Evolutionary conservation across 768 basidiomycete genomes (phyloP).

Genomic region (Collybia nuda): DNA sequence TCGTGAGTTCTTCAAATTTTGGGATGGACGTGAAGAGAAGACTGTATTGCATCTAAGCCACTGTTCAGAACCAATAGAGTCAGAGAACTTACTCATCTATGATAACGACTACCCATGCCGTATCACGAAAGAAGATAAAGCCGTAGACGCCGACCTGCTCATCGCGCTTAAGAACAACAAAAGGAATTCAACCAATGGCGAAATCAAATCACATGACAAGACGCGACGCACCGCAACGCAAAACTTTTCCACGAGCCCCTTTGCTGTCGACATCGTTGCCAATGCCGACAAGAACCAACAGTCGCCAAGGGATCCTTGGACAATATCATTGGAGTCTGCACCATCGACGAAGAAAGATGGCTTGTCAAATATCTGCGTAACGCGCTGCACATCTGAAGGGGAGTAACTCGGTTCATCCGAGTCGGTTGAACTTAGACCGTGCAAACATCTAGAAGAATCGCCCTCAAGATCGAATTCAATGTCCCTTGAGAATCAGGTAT

Average conservation of each 20-base stretch:
- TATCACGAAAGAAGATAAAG: constrained; percentile 56
- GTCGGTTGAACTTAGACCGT: constrained; percentile 30
- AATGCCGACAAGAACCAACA: constrained; percentile 57
- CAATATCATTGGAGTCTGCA: constrained; percentile 40
- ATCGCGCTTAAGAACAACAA: constrained; percentile 33
- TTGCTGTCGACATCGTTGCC: constrained; percentile 43
- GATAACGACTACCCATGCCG: constrained; percentile 50
- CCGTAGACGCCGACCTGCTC: constrained; percentile 55
- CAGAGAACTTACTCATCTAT: constrained; percentile 54
- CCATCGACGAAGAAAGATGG: constrained; percentile 50
- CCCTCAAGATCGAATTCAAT: constrained; percentile 54
- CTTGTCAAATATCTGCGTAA: constrained; percentile 51
- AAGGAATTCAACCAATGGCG: background rate
- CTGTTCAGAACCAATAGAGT: background rate
- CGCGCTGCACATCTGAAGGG: constrained; percentile 43
- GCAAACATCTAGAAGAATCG: constrained; percentile 36
- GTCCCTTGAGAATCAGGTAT: constrained; percentile 34
- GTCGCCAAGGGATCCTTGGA: constrained; percentile 50
- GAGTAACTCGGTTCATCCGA: constrained; percentile 10
- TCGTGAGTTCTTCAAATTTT: constrained; percentile 47
- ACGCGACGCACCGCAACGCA: constrained; percentile 47
- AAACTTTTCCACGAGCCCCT: constrained; percentile 47
- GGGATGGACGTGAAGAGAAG: constrained; percentile 47
- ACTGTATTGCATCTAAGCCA: constrained; percentile 22
- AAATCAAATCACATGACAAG: background rate